phyloP scores from a whole-genome alignment of 495 filamentous ascomycete genomes.

The Letharia columbiana region DNA sequence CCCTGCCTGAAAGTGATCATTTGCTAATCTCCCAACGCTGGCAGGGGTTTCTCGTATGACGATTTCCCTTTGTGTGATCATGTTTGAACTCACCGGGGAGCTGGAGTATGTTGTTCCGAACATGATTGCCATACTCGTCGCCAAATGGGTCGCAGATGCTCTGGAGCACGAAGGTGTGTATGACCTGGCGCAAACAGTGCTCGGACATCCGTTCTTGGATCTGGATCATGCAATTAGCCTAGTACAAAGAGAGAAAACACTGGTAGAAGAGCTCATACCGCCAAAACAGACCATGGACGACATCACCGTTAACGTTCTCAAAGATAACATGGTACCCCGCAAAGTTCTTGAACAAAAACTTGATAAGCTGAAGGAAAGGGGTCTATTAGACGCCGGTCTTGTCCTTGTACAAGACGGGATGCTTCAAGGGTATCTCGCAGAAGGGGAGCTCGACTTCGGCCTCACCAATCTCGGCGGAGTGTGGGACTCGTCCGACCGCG shows the following conservation, averaged over 20 bases:
- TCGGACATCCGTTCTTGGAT: conserved; percentile 51
- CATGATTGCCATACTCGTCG: conserved; percentile 51
- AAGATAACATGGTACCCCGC: conserved; percentile 37
- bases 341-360: conserved; percentile 38
- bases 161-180: conserved; percentile 45
- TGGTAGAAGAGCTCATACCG: conserved; percentile 43
- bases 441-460: conserved; percentile 48
- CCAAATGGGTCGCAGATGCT: conserved; percentile 51
- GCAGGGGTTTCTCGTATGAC: conserved; percentile 49
- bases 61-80: conserved; percentile 48
- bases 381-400: conserved; percentile 47
- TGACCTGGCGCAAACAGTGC: conserved; percentile 46
- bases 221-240: conserved; percentile 37
- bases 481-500: conserved; percentile 27
- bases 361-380: conserved; percentile 38
- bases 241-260: conserved; percentile 31
- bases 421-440: conserved; percentile 46
- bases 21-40: background rate
- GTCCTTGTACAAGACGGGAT: conserved; percentile 44
- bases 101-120: conserved; percentile 45
- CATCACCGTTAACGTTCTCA: conserved; percentile 43
- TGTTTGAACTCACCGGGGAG: conserved; percentile 46
- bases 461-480: conserved; percentile 33
- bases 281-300: conserved; percentile 46
- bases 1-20: background rate